Percentiles rank a stretch among this genome's conserved stretches.
These are phyloP conservation scores for Nemania sp. DNA, from an alignment of 2,329 filamentous ascomycete genomes.

Conservation along the genomic window DNA sequence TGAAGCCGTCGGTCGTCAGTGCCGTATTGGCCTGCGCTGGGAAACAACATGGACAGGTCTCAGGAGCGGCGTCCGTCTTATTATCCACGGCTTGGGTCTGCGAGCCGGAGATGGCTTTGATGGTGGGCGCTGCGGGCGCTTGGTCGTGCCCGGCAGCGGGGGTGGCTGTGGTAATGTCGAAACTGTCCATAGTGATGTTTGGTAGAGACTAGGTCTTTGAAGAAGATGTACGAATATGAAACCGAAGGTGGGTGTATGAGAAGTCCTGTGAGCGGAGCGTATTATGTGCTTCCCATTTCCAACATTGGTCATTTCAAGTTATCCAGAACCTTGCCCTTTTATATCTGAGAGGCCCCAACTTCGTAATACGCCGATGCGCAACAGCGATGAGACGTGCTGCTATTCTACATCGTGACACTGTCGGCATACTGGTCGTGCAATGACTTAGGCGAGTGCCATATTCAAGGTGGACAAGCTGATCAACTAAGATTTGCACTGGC, in stretches of 20 bases:
- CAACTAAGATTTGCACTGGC: constrained; percentile 5
- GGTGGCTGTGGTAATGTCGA: neutral
- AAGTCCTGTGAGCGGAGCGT: neutral
- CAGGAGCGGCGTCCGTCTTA: too few species aligned
- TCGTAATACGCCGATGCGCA: neutral
- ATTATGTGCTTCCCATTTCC: neutral
- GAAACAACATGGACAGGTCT: too few species aligned
- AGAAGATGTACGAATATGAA: neutral
- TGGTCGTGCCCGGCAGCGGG: neutral
- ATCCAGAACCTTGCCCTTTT: neutral
- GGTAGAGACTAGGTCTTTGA: neutral
- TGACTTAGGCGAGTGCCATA: constrained; percentile 11
- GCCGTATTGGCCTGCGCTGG: constrained; percentile 18
- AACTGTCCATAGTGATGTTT: constrained; percentile 10
- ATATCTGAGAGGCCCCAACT: neutral
- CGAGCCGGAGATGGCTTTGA: too few species aligned
- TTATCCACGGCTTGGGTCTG: too few species aligned
- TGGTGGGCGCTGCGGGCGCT: too few species aligned
- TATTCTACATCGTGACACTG: constrained; percentile 10
- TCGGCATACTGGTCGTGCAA: constrained; percentile 21
- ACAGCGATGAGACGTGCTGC: neutral
- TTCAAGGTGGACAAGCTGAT: neutral
- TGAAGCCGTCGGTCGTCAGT: constrained; percentile 26
- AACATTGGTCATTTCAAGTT: neutral
- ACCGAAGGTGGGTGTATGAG: neutral